phyloP scores from a whole-genome alignment of 805 yeast genomes.

The Candida pseudofarinosa region DNA sequence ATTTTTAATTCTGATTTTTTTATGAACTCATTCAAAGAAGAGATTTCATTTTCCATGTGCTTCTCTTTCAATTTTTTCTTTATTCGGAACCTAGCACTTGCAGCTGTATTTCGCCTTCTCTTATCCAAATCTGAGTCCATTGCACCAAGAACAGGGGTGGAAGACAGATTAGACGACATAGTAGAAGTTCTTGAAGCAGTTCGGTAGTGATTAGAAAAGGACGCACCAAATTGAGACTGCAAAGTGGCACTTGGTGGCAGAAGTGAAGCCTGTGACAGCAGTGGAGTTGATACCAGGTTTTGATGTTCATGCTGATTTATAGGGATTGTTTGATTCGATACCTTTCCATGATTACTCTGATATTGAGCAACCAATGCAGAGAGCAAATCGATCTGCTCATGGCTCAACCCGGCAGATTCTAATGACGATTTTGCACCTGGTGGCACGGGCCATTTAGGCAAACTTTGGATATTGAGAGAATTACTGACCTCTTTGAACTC shows the following conservation, averaged over 20 bases:
- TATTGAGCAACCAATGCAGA: conserved; percentile 73
- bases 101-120: conserved; percentile 58
- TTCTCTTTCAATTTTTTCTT: conserved; percentile 59
- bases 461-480: conserved; percentile 30
- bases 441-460: conserved; percentile 68
- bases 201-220: not conserved
- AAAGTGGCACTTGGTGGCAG: conserved; percentile 1
- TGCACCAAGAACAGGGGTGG: not conserved
- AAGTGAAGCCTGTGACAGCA: not conserved
- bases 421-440: conserved; percentile 65
- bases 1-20: conserved; percentile 42
- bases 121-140: conserved; percentile 37
- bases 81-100: conserved; percentile 60
- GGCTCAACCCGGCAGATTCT: conserved; percentile 61
- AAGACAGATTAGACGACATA: not conserved
- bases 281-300: not conserved
- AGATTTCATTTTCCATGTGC: conserved; percentile 51
- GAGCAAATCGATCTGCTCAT: conserved; percentile 67
- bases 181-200: not conserved
- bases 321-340: not conserved
- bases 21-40: conserved; percentile 42
- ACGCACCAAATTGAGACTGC: not conserved
- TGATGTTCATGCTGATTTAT: not conserved
- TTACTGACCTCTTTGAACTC: conserved; percentile 4
- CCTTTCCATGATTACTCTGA: conserved; percentile 21